phyloP scores from a whole-genome alignment of 176 grass and related monocot species.

The Thinopyrum elongatum region DNA sequence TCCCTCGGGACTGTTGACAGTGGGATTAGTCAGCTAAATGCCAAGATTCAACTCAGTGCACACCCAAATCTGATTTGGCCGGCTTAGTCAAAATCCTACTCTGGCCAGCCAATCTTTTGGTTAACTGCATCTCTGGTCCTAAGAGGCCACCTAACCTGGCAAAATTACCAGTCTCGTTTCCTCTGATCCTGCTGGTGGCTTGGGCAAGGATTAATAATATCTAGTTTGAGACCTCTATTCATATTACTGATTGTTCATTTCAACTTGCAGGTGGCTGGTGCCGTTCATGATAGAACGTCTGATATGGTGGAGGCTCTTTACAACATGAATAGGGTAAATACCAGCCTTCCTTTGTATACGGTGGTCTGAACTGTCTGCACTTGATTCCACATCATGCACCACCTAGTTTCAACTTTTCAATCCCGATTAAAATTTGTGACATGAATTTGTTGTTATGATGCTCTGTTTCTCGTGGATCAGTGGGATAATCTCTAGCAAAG shows the following conservation, averaged over 20 bases:
- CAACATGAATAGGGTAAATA: slow-evolving; percentile 88
- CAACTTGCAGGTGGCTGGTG: slow-evolving; percentile 63
- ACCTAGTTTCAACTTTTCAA: not conserved
- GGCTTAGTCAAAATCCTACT: not conserved
- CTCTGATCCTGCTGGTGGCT: not conserved
- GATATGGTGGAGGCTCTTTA: slow-evolving; percentile 97
- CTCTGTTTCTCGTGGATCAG: slow-evolving; percentile 16
- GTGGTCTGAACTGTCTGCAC: not conserved
- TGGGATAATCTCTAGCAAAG: slow-evolving; percentile 6
- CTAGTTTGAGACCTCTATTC: slow-evolving; percentile 8
- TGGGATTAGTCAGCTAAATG: not conserved
- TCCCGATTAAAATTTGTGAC: not conserved
- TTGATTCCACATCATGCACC: not conserved
- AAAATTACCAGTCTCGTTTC: not conserved
- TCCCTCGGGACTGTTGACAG: not conserved
- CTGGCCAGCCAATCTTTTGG: not conserved
- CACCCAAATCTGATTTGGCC: not conserved
- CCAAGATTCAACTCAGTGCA: not conserved
- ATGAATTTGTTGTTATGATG: not conserved
- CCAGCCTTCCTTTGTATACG: slow-evolving; percentile 31
- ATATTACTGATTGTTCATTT: slow-evolving; percentile 22
- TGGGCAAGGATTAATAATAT: not conserved
- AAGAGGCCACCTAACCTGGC: not conserved
- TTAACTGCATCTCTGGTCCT: not conserved
- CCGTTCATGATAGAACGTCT: slow-evolving; percentile 75